Base-by-base conservation (phyloP, 2,329 filamentous ascomycete genomes). In the Juglanconis sp. region DNA sequence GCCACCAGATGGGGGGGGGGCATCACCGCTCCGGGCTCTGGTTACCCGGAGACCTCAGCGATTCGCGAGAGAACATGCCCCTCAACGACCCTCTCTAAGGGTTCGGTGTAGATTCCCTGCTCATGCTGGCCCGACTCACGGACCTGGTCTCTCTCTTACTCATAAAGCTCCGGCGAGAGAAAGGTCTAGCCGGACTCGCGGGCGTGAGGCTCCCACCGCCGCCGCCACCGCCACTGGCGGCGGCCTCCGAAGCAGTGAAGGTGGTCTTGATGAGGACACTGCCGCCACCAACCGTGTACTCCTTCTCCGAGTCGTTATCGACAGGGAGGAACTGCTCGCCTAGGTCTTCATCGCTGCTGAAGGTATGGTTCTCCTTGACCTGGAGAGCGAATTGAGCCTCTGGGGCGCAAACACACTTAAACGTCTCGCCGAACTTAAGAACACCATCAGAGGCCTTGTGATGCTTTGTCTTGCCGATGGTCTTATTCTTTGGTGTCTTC, bases 311-410 rank as follows among this genome's bases (percentile, higher is more conserved):
- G 10, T 84, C 85, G 1, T 80, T 77, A 2, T 85, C 84, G n/a
- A 99, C 85, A 71, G 96, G 93, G 77, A 96, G 96, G n/a, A 89
- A 72, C 5, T 85, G 85, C 70, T 98, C 93, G 56, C 95, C 95
- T 0, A 99, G 82, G 61, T 88, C 85, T 59, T 93, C 88, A 71
- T 96, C 92, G 60, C 87, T 89, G 55, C 91, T 89, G 70, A 98
- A 94, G 1, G 87, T 90, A 68, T 90, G 86, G 70, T 96, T 91
- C 68, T 92, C 89, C 71, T 92, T 92, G 63, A 92, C 92, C 64
- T 90, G 84, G 63, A 99, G 72, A 72, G 92, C 90, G 83, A 97
- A 98, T 70, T 91, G 87, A 30, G 90, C 82, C 67, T 97, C 94
- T 2, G 94, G 87, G 1, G 88, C 84, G 75, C 92, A 96, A 10